These are phyloP conservation scores for Aureobasidium sp. DNA, from an alignment of 2,329 filamentous ascomycete species.

Conservation along the genomic window DNA sequence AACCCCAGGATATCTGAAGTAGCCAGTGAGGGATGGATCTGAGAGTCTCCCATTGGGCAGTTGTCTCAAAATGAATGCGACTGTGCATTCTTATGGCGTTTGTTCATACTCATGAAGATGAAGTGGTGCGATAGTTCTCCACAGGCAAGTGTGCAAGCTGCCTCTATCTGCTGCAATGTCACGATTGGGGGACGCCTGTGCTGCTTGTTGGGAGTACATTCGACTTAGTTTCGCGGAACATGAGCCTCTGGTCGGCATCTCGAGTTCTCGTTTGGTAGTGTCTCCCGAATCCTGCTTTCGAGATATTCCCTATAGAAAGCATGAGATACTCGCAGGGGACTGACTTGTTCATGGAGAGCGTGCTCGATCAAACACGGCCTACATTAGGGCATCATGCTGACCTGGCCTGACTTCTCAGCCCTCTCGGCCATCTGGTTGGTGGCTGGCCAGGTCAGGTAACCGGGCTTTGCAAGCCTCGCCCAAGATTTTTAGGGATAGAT, in stretches of 20 bases:
- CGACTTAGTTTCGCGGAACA: not conserved
- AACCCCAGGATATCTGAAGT: too few species aligned
- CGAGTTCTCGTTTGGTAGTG: not conserved
- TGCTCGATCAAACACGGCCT: not conserved
- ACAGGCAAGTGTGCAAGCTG: too few species aligned
- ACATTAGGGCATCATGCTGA: not conserved
- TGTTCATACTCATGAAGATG: not conserved
- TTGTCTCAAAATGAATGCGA: too few species aligned
- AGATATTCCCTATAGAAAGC: not conserved
- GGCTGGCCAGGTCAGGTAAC: not conserved
- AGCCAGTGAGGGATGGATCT: not conserved
- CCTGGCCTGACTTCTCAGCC: not conserved
- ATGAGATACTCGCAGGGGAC: too few species aligned
- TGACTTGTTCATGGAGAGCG: not conserved
- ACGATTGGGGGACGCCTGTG: not conserved
- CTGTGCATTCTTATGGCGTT: not conserved
- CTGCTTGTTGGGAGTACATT: not conserved
- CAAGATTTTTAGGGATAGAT: not conserved
- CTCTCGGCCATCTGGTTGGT: not conserved
- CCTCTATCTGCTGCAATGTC: not conserved
- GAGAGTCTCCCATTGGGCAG: too few species aligned
- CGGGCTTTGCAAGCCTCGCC: not conserved
- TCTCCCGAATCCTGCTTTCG: too few species aligned
- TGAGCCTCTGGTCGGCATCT: not conserved
- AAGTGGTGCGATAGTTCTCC: too few species aligned